phyloP scores from a whole-genome alignment of 202 grass and related monocot genomes.

The Elaeis oleifera region DNA sequence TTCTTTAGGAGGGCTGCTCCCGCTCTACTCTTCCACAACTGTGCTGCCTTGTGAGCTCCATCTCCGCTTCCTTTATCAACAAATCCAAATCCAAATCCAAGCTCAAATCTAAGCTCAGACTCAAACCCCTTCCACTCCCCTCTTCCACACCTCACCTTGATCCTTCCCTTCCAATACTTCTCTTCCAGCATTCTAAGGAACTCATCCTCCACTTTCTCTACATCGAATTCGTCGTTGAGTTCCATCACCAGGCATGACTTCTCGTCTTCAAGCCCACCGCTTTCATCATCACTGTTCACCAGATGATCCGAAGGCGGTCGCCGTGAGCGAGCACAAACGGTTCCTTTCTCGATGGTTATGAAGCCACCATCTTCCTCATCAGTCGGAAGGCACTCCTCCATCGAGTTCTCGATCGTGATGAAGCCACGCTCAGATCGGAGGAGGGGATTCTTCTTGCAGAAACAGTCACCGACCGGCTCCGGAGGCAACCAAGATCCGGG shows the following conservation, averaged over 20 bases:
- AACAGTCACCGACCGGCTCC: slow-evolving; percentile 26
- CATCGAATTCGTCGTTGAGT: slow-evolving; percentile 29
- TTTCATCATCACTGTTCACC: slow-evolving; percentile 23
- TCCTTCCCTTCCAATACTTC: slow-evolving; percentile 38
- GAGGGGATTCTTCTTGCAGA: slow-evolving; percentile 47
- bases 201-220: slow-evolving; percentile 75
- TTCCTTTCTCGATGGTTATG: slow-evolving; percentile 89
- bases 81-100: slow-evolving; percentile 42
- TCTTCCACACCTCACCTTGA: slow-evolving; percentile 30
- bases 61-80: slow-evolving; percentile 72
- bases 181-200: slow-evolving; percentile 78
- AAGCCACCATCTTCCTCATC: slow-evolving; percentile 28
- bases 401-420: slow-evolving; percentile 91
- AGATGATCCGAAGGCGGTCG: slow-evolving; percentile 35
- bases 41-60: slow-evolving; percentile 61
- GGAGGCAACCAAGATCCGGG: slow-evolving; percentile 69
- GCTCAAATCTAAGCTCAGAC: slow-evolving; percentile 39
- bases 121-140: slow-evolving; percentile 54
- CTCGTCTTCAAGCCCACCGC: slow-evolving; percentile 29
- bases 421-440: slow-evolving; percentile 53
- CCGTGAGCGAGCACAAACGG: slow-evolving; percentile 32
- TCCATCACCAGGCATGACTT: slow-evolving; percentile 10
- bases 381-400: slow-evolving; percentile 22
- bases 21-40: slow-evolving; percentile 64
- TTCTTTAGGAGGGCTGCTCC: slow-evolving; percentile 67